phyloP scores from a whole-genome alignment of 371 early-diverging fungal genomes.

The Apophysomyces sp. region DNA sequence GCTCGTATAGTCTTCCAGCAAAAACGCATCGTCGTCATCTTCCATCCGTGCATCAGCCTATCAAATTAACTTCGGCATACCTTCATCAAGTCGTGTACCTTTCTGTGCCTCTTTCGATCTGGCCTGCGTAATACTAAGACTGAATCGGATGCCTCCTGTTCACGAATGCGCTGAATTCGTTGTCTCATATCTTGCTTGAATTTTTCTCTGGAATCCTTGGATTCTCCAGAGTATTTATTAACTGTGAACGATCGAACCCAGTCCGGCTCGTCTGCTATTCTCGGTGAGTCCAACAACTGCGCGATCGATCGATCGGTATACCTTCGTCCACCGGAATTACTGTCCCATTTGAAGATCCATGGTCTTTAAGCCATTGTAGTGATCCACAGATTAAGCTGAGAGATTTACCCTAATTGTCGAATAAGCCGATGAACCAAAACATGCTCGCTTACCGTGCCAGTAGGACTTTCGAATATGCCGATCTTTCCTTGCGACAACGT shows the following conservation, averaged over 20 bases:
- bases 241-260: constrained; percentile 40
- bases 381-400: constrained; percentile 85
- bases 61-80: background rate
- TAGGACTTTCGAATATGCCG: constrained; percentile 89
- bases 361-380: constrained; percentile 78
- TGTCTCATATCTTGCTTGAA: constrained; percentile 19
- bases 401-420: constrained; percentile 71
- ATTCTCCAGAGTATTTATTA: background rate
- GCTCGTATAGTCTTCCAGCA: constrained; percentile 69
- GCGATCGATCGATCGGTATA: constrained; percentile 3
- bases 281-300: background rate
- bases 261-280: constrained; percentile 34
- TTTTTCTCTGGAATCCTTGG: background rate
- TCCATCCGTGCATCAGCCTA: background rate
- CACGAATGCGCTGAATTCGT: constrained; percentile 31
- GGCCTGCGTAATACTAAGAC: background rate
- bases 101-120: constrained; percentile 1
- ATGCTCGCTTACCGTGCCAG: constrained; percentile 71
- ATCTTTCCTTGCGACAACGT: constrained; percentile 68
- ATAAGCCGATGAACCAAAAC: background rate
- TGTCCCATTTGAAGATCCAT: constrained; percentile 16
- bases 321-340: background rate
- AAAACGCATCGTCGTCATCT: constrained; percentile 46
- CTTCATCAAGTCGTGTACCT: background rate
- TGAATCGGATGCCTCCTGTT: constrained; percentile 9